Evolutionary conservation across 352 stramenopile species (phyloP).

Genomic region (Pythium guiyangense): DNA sequence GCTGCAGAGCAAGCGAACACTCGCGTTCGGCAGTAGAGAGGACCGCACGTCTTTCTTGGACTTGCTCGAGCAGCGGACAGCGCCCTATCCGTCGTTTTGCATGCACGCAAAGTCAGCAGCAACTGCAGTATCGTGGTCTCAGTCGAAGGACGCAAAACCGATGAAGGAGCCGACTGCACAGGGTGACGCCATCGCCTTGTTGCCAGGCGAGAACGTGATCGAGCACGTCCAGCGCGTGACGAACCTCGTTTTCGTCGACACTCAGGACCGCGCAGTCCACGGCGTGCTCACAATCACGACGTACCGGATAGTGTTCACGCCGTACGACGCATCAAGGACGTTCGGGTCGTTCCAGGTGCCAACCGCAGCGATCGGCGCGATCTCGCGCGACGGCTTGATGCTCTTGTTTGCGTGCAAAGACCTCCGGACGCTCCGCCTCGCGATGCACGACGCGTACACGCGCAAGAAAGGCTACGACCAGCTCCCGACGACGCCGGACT

Average conservation of each 20-base stretch:
- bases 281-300: slow-evolving; percentile 85
- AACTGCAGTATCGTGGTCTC: background rate
- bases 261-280: slow-evolving; percentile 77
- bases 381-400: slow-evolving; percentile 79
- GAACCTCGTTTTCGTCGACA: slow-evolving; percentile 77
- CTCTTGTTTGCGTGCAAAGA: slow-evolving; percentile 81
- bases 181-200: background rate
- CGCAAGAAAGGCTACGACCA: slow-evolving; percentile 80
- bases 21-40: slow-evolving; percentile 80
- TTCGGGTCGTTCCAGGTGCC: slow-evolving; percentile 85
- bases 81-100: too few species aligned
- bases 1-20: slow-evolving; percentile 73
- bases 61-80: too few species aligned
- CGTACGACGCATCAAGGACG: slow-evolving; percentile 81
- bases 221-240: slow-evolving; percentile 84
- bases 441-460: slow-evolving; percentile 79
- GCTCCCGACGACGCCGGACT: slow-evolving; percentile 67
- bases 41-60: slow-evolving; percentile 67
- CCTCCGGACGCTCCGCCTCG: slow-evolving; percentile 26
- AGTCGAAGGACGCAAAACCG: background rate
- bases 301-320: slow-evolving; percentile 78
- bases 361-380: slow-evolving; percentile 68
- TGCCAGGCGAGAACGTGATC: slow-evolving; percentile 67
- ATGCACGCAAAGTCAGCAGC: too few species aligned
- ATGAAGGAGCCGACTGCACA: background rate